phyloP scores from a whole-genome alignment of 176 grass and related monocot genomes.

The bread wheat (Triticum aestivum) region IWGSC_CS_RefSeq_v2.1 NC_057804.1:664311419-664311918 shows the following conservation, averaged over 20 bases:
- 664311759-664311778: no score
- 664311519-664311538: conserved; percentile 60
- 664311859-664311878: no score
- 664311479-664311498: conserved; percentile 94
- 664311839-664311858: neutral
- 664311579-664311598: conserved; percentile 67
- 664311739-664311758: no score
- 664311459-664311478: conserved; percentile 81
- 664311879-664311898: no score
- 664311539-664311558: conserved; percentile 51
- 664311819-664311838: neutral
- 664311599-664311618: conserved; percentile 13
- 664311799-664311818: no score
- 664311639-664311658: conserved; percentile 8
- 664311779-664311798: no score
- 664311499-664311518: conserved; percentile 91
- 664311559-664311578: conserved; percentile 53
- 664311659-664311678: neutral
- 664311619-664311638: neutral
- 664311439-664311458: conserved; percentile 83
- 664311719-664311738: no score
- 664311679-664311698: neutral
- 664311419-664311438: conserved; percentile 86
- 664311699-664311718: no score
- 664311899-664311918: no score